Conservation (phyloP, 2,329 filamentous ascomycete species). For the Magnaporthiopsis incrustans region DNA sequence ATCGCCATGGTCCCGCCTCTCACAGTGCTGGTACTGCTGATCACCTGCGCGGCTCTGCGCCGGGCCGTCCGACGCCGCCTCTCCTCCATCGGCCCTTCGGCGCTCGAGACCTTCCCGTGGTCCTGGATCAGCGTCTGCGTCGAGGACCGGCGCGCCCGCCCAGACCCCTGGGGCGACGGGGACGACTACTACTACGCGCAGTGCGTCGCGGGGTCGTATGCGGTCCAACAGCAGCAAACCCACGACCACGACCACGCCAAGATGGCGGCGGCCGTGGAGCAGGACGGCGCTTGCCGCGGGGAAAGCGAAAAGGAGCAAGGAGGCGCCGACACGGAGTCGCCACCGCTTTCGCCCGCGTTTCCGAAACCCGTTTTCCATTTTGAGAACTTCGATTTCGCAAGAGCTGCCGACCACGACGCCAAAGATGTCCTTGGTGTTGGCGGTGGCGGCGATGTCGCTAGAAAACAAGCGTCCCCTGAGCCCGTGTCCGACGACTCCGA, state of each 20-base stretch:
- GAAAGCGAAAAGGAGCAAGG: not conserved
- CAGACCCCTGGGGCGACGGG: not conserved
- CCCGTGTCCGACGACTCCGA: not conserved
- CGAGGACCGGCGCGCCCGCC: not conserved
- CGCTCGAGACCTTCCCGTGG: conserved; percentile 4
- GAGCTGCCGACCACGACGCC: not conserved
- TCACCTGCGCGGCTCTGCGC: not conserved
- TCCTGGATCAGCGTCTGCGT: conserved; percentile 3
- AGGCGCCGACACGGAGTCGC: not conserved
- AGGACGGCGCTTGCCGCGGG: not conserved
- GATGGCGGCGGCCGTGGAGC: not conserved
- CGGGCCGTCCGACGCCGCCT: not conserved
- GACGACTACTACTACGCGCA: not conserved
- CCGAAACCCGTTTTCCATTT: not conserved
- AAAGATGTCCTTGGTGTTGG: not conserved
- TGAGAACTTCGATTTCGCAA: not conserved
- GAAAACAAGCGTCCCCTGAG: not conserved
- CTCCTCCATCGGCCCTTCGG: not conserved
- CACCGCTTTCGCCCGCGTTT: not conserved
- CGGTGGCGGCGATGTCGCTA: not conserved
- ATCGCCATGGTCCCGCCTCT: conserved; percentile 1
- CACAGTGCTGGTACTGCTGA: conserved; percentile 1
- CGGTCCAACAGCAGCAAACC: not conserved
- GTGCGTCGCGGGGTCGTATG: not conserved
- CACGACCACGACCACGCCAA: not conserved